These are phyloP conservation scores for Anastatica hierochuntica DNA, from an alignment of 345 rosid genomes.

Conservation along the genomic window DNA sequence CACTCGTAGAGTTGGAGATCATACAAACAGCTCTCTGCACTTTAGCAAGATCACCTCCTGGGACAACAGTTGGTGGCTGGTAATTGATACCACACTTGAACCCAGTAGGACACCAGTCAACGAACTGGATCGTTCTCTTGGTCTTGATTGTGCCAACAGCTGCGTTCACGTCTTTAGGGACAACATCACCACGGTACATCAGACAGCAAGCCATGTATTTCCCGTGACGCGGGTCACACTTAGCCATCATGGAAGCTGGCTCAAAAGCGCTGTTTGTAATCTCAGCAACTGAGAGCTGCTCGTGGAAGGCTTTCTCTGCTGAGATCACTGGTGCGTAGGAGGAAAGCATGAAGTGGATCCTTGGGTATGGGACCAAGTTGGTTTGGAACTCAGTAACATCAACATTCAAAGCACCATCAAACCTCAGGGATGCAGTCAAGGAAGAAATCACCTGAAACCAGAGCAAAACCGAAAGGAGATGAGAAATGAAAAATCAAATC, in stretches of 20 bases:
- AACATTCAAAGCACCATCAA: conserved; percentile 72
- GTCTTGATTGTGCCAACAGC: conserved; percentile 73
- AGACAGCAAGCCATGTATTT: conserved; percentile 79
- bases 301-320: conserved; percentile 46
- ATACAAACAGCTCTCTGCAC: conserved; percentile 76
- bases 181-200: conserved; percentile 79
- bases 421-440: conserved; percentile 69
- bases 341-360: conserved; percentile 83
- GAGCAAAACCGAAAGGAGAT: no score
- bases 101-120: conserved; percentile 80
- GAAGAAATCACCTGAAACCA: conserved; percentile 52
- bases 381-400: conserved; percentile 77
- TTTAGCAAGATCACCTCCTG: conserved; percentile 75
- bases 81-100: conserved; percentile 70
- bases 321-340: conserved; percentile 76
- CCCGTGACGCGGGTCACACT: conserved; percentile 85
- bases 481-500: not conserved
- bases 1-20: conserved; percentile 76
- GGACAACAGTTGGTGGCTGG: conserved; percentile 79
- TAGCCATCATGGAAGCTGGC: conserved; percentile 55
- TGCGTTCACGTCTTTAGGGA: conserved; percentile 68
- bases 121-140: conserved; percentile 65
- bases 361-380: conserved; percentile 72
- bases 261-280: conserved; percentile 48
- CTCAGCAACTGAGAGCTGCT: conserved; percentile 57